Conservation (phyloP, 805 yeast genomes). For the Hanseniaspora mollemarum region DNA sequence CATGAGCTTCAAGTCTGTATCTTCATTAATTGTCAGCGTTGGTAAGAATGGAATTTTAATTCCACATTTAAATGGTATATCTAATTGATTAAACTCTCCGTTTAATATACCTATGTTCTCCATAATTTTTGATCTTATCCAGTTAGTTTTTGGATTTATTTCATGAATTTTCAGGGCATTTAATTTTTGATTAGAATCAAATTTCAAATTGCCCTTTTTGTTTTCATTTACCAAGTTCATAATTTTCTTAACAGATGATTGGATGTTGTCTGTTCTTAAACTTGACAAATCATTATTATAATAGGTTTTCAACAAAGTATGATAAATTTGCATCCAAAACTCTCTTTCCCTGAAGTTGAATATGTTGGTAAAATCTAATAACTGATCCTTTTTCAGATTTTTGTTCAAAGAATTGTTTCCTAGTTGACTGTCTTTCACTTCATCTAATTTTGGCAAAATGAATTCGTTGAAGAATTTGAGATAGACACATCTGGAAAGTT, state of each 20-base stretch:
- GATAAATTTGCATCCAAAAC: conserved; percentile 1
- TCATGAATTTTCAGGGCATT: neutral
- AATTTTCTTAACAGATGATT: neutral
- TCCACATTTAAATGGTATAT: too few species aligned
- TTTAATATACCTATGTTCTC: neutral
- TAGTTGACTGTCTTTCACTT: neutral
- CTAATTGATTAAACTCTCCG: neutral
- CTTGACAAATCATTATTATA: neutral
- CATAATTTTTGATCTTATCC: conserved; percentile 6
- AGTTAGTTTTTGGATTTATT: conserved; percentile 3
- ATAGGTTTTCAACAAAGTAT: conserved; percentile 1
- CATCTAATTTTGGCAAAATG: neutral
- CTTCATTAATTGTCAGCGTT: neutral
- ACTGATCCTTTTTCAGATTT: neutral
- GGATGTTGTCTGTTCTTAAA: neutral
- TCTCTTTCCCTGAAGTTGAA: conserved; percentile 2
- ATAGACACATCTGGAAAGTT: conserved; percentile 8
- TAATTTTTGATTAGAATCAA: neutral
- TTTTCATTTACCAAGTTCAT: neutral
- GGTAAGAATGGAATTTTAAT: conserved; percentile 3
- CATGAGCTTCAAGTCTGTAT: neutral
- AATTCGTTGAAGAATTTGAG: neutral
- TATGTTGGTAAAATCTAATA: neutral
- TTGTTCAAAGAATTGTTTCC: neutral
- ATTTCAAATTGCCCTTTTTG: neutral